These are phyloP conservation scores for Lepiota venenata DNA, from an alignment of 768 basidiomycete species.

Conservation along the genomic window DNA sequence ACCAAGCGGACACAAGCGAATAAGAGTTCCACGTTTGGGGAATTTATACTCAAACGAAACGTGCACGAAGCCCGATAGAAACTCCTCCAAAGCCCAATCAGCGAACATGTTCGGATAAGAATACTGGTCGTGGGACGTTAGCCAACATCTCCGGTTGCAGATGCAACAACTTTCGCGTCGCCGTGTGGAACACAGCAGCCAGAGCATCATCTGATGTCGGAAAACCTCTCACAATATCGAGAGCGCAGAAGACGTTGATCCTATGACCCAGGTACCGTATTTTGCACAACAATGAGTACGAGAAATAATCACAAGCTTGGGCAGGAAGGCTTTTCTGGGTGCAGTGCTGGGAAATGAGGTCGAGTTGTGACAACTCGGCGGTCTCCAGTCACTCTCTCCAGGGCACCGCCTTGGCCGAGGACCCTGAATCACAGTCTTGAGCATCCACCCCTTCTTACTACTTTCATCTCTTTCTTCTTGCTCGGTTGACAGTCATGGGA, in stretches of 20 bases:
- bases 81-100: too few relatives aligned
- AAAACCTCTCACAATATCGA: background rate
- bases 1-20: background rate
- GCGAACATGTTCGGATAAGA: background rate
- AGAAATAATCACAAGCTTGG: constrained; percentile 9
- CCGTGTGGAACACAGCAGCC: background rate
- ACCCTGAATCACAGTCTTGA: background rate
- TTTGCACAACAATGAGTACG: background rate
- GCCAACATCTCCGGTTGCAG: background rate
- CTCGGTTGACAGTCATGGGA: constrained; percentile 20
- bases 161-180: background rate
- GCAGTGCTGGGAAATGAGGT: background rate
- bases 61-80: background rate
- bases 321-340: constrained; percentile 4
- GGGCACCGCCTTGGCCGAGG: background rate
- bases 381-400: background rate
- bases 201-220: constrained; percentile 1
- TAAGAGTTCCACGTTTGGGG: background rate
- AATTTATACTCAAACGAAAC: background rate
- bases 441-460: constrained; percentile 4
- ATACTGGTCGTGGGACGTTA: background rate
- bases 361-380: background rate
- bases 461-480: background rate
- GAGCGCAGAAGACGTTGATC: background rate
- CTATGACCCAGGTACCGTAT: background rate